phyloP scores from a whole-genome alignment of 768 basidiomycete species.

The Rhizopogon salebrosus region DNA sequence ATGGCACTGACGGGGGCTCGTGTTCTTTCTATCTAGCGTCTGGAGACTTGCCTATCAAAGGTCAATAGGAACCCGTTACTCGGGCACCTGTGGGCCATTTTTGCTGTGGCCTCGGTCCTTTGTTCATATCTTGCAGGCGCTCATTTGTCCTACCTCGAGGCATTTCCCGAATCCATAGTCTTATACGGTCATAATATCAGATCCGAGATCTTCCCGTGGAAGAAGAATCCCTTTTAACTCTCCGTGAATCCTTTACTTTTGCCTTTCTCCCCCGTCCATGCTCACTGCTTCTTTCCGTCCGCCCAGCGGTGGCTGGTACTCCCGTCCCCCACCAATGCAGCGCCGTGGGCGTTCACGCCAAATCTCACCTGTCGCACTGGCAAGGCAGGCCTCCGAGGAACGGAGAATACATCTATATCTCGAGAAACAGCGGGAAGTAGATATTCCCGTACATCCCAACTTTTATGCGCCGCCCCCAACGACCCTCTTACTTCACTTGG shows the following conservation, averaged over 20 bases:
- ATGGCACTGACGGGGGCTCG: slow-evolving; percentile 1
- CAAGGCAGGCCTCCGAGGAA: slow-evolving; percentile 39
- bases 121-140: slow-evolving; percentile 7
- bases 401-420: slow-evolving; percentile 17
- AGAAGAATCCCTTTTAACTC: slow-evolving; percentile 13
- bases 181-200: slow-evolving; percentile 3
- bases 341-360: slow-evolving; percentile 38
- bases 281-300: slow-evolving; percentile 20
- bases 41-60: slow-evolving; percentile 5
- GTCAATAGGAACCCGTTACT: not conserved
- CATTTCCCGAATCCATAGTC: slow-evolving; percentile 8
- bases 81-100: not conserved
- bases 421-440: slow-evolving; percentile 7
- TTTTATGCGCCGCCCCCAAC: slow-evolving; percentile 2
- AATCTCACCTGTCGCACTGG: slow-evolving; percentile 38
- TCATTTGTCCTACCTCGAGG: slow-evolving; percentile 18
- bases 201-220: slow-evolving; percentile 6
- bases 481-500: slow-evolving; percentile 1
- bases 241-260: slow-evolving; percentile 5
- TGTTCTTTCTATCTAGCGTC: not conserved
- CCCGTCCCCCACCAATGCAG: slow-evolving; percentile 22
- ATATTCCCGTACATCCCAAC: not conserved
- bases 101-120: not conserved
- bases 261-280: slow-evolving; percentile 11
- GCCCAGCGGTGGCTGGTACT: slow-evolving; percentile 17